Evolutionary conservation across 1,139 yeast species (phyloP), one percentile per base, ranked within the genome.

Genomic region (Diutina rugosa): DNA sequence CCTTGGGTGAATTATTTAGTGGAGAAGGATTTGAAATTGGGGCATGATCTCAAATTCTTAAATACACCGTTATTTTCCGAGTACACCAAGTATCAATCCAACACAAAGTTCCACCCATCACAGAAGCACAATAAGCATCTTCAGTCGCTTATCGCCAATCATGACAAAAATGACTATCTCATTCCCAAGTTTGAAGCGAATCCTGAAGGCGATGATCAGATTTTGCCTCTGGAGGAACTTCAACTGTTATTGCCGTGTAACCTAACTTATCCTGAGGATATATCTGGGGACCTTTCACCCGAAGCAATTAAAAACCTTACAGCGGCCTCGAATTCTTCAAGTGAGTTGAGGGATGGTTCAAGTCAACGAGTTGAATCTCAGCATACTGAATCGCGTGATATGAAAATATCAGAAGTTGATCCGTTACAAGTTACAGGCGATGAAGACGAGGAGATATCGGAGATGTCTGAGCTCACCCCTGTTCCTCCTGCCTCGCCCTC

Each of bases 21-120:
- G 10, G 80, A 76, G 58, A 76, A 76, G 58, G 79, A 76, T 60
- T 63, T 72, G 56, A 73, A 73, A 59, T 67, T 76, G 58, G 79
- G 79, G 8, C 76, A 74, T 56, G 74, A 72, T 60, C 63, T 71
- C 59, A 73, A 73, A 59, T 75, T 70, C 58, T 61, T 69, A 56
- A 68, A 69, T 57, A 71, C 78, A 4, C 63, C 68, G 26, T 64
- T 75, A 28, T 66, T 65, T 21, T 62, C 65, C 8, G 72, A 70
- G 54, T 67, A 69, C 57, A 57, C 70, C 54, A 62, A 64, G 55
- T 67, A 67, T 55, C 72, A 70, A 58, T 62, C 63, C 32, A 70
- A 71, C 58, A 59, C 63, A 3, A 68, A 67, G 56, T 68, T 67
- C 55, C 76, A 72, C 58, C 76, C 76, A 1, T 63, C 63, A 21